Evolutionary conservation across 306 rosid species (phyloP).

Genomic region (Gillenia trifoliata): DNA sequence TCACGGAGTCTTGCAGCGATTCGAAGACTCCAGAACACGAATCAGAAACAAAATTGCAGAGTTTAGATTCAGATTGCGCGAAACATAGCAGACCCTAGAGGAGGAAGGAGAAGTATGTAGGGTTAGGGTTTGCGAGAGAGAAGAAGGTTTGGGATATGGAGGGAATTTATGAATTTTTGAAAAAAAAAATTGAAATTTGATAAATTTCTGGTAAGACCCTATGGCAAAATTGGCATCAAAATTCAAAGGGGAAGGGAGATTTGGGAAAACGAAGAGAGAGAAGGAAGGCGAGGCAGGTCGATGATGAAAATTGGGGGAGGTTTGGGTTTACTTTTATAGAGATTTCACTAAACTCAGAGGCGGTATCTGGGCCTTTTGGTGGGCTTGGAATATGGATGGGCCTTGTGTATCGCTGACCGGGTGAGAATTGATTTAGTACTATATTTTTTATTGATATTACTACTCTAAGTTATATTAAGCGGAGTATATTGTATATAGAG

Average conservation of each 20-base stretch:
- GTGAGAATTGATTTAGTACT: too few relatives aligned
- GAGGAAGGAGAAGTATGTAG: neutral
- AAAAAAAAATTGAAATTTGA: neutral
- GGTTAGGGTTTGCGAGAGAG: slow-evolving; percentile 18
- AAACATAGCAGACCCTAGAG: neutral
- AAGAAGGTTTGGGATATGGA: slow-evolving; percentile 9
- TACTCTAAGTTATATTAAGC: too few relatives aligned
- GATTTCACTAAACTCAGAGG: neutral
- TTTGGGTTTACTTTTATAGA: slow-evolving; percentile 29
- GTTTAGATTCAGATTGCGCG: neutral
- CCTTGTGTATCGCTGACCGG: too few relatives aligned
- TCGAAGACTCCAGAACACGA: slow-evolving; percentile 5
- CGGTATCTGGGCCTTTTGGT: neutral
- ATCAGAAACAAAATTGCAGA: neutral
- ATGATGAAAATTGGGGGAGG: neutral
- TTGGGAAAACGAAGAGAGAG: slow-evolving; percentile 1
- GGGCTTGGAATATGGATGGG: neutral
- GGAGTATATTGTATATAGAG: too few relatives aligned
- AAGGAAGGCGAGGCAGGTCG: neutral
- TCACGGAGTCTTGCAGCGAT: slow-evolving; percentile 5
- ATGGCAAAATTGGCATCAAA: slow-evolving; percentile 1
- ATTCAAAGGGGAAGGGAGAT: slow-evolving; percentile 5
- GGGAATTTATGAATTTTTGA: slow-evolving; percentile 16
- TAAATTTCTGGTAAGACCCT: slow-evolving; percentile 23
- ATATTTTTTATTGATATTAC: too few relatives aligned